Evolutionary conservation across 106 monocot species (phyloP).

Genomic region (Platanthera guangdongensis): DNA sequence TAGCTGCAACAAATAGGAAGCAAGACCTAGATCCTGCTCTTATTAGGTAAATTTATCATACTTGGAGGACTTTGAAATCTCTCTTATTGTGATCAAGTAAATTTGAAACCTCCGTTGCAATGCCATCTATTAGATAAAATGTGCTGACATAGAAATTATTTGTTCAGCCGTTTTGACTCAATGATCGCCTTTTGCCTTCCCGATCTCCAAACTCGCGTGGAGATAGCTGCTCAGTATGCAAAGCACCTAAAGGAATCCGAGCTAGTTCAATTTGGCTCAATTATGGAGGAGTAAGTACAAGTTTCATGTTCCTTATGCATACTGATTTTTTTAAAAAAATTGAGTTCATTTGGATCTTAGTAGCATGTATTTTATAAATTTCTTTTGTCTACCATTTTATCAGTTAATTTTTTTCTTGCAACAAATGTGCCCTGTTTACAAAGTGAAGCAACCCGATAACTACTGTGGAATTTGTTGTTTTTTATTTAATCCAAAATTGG

Average conservation of each 20-base stretch:
- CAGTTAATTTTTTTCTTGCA: background rate
- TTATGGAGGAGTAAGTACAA: constrained; percentile 56
- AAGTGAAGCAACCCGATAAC: background rate
- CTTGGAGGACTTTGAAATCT: background rate
- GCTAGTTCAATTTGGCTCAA: constrained; percentile 50
- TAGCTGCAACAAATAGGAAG: constrained; percentile 98
- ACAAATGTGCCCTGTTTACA: background rate
- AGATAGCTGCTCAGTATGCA: constrained; percentile 87
- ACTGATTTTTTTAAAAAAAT: background rate
- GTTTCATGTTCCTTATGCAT: background rate
- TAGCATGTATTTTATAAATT: background rate
- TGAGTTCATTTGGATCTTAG: background rate
- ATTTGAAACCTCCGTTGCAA: background rate
- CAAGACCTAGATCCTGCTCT: constrained; percentile 97
- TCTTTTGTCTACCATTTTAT: background rate
- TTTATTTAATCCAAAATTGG: background rate
- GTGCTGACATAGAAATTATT: background rate
- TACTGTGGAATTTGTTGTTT: background rate
- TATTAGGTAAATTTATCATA: constrained; percentile 44
- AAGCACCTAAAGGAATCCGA: constrained; percentile 70
- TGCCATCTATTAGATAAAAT: background rate
- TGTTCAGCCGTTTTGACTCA: constrained; percentile 87
- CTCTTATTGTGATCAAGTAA: constrained; percentile 1
- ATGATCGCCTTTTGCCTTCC: constrained; percentile 76
- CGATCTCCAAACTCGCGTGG: constrained; percentile 65